Evolutionary conservation across 495 filamentous ascomycete species (phyloP).

Genomic region (Pyrenopolyporus hunteri): DNA sequence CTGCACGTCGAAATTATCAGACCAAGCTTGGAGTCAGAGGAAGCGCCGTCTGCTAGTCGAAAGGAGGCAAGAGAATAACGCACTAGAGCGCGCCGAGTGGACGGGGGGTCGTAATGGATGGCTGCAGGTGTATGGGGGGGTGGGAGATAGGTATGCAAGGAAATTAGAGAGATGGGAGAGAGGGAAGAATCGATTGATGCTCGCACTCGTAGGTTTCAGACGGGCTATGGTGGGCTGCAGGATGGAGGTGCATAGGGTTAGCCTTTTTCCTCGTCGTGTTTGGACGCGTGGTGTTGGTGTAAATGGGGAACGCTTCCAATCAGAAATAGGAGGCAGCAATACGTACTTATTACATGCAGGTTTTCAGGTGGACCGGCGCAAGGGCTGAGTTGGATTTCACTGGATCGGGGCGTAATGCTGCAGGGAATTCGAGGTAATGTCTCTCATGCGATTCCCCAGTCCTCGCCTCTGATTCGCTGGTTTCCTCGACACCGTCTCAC

Average conservation of each 20-base stretch:
- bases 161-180: constrained; percentile 24
- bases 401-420: constrained; percentile 27
- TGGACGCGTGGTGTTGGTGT: constrained; percentile 41
- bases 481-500: constrained; percentile 31
- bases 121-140: constrained; percentile 27
- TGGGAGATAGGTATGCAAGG: constrained; percentile 29
- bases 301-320: constrained; percentile 28
- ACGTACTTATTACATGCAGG: constrained; percentile 26
- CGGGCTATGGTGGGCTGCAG: constrained; percentile 27
- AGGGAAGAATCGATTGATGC: constrained; percentile 36
- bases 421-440: constrained; percentile 27
- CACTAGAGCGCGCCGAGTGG: constrained; percentile 31
- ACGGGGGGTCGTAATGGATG: constrained; percentile 17
- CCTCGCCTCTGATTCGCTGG: constrained; percentile 25
- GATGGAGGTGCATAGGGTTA: not conserved
- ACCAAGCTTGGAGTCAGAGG: constrained; percentile 35
- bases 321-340: constrained; percentile 20
- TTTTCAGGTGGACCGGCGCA: constrained; percentile 24
- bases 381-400: constrained; percentile 21
- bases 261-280: constrained; percentile 20
- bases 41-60: constrained; percentile 40
- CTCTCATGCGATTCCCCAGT: constrained; percentile 29
- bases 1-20: constrained; percentile 38
- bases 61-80: constrained; percentile 23
- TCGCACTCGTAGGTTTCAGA: constrained; percentile 43